These are phyloP conservation scores for Halocafeteria seosinensis DNA, from an alignment of 108 stramenopile species.

Conservation along the genomic window DNA sequence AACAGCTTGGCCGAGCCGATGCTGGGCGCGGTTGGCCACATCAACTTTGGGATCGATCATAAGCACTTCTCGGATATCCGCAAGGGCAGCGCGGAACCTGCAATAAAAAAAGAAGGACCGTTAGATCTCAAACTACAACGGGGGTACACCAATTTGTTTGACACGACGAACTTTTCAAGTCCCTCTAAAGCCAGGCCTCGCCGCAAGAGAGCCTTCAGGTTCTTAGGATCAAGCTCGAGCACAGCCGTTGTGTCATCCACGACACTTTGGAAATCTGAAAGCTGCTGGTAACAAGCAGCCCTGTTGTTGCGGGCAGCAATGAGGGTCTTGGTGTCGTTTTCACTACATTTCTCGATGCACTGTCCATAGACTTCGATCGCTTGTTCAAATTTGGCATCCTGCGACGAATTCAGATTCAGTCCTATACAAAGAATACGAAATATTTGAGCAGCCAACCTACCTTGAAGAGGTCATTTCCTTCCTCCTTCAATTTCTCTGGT, in stretches of 20 bases:
- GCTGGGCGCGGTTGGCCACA: not conserved
- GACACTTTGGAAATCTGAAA: not conserved
- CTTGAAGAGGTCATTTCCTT: slow-evolving; percentile 10
- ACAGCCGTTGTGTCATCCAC: slow-evolving; percentile 1
- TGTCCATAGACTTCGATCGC: too few species aligned
- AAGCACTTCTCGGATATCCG: slow-evolving; percentile 5
- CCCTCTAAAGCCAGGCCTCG: slow-evolving; percentile 7
- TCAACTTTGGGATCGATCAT: not conserved
- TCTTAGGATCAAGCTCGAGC: slow-evolving; percentile 11
- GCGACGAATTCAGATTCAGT: too few species aligned
- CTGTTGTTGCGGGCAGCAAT: slow-evolving; percentile 11
- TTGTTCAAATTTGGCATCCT: too few species aligned
- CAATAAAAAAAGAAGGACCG: not conserved
- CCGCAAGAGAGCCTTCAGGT: slow-evolving; percentile 20
- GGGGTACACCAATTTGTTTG: too few species aligned
- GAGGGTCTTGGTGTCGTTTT: slow-evolving; percentile 3
- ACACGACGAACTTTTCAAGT: not conserved
- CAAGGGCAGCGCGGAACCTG: not conserved
- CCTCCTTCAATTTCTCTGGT: not conserved
- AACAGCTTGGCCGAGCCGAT: not conserved
- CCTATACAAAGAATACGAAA: too few species aligned
- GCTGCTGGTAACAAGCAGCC: slow-evolving; percentile 1
- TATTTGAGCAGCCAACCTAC: too few species aligned
- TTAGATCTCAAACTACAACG: not conserved
- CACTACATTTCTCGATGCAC: not conserved